phyloP scores from a whole-genome alignment of 306 rosid genomes.

The Rosa chinensis region DNA sequence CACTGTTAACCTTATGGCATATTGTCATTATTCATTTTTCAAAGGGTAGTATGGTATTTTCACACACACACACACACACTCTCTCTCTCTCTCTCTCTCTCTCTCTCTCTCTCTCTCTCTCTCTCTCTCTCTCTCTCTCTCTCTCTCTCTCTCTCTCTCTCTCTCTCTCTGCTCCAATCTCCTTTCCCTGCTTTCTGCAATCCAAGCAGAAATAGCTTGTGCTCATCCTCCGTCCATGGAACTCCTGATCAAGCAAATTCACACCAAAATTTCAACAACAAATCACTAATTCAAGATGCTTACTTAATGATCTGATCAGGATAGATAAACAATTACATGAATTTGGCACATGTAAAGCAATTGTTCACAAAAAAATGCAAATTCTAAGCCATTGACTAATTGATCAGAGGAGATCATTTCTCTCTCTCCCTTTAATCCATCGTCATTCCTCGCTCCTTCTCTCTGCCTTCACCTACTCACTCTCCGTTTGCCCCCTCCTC shows the following conservation, averaged over 20 bases:
- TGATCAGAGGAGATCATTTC: neutral
- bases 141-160: no score
- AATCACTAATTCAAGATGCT: neutral
- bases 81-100: no score
- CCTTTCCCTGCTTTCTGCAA: constrained; percentile 96
- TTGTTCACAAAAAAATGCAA: neutral
- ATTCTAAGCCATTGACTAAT: neutral
- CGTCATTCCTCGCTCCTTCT: no score
- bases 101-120: no score
- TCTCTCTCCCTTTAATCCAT: no score
- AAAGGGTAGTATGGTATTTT: no score
- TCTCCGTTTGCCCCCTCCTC: no score
- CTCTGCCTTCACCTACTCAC: no score
- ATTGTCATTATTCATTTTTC: no score
- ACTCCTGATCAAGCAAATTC: constrained; percentile 59
- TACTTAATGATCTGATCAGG: neutral
- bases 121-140: no score
- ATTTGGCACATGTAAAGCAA: neutral
- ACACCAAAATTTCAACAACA: neutral
- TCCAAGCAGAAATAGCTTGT: constrained; percentile 87
- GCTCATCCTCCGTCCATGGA: constrained; percentile 99
- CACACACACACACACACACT: no score
- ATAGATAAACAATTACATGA: neutral
- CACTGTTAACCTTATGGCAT: no score
- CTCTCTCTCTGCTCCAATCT: constrained; percentile 61